A percentile compares a stretch with the other conserved stretches of the same genome.
phyloP scores from a whole-genome alignment of 441 rosid species.

The Pelargonium australe region DNA sequence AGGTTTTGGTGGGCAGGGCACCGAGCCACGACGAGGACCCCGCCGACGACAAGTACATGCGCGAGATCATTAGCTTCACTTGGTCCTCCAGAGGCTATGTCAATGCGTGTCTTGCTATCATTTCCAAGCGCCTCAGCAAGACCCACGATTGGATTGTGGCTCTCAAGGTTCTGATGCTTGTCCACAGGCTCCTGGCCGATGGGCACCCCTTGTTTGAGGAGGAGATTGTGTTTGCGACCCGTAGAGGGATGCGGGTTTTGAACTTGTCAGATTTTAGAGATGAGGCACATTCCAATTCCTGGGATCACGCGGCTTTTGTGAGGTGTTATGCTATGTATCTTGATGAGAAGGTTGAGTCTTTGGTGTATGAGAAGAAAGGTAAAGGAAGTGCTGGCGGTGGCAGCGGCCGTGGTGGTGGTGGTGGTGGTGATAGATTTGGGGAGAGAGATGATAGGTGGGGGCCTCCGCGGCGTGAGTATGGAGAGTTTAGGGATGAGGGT shows the following conservation, averaged over 20 bases:
- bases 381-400: slow-evolving; percentile 15
- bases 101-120: slow-evolving; percentile 58
- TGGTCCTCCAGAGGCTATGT: slow-evolving; percentile 76
- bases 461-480: slow-evolving; percentile 29
- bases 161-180: slow-evolving; percentile 58
- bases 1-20: no score
- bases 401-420: slow-evolving; percentile 7
- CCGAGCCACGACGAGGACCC: slow-evolving; percentile 96
- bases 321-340: slow-evolving; percentile 74
- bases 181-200: slow-evolving; percentile 71
- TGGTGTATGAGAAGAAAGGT: slow-evolving; percentile 54
- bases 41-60: slow-evolving; percentile 63
- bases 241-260: slow-evolving; percentile 76
- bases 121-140: slow-evolving; percentile 76
- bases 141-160: slow-evolving; percentile 97
- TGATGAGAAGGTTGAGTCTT: slow-evolving; percentile 75
- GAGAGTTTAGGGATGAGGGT: slow-evolving; percentile 44
- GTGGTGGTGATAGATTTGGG: slow-evolving; percentile 25
- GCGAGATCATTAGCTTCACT: slow-evolving; percentile 65
- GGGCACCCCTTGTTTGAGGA: slow-evolving; percentile 72
- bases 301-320: slow-evolving; percentile 95
- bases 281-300: slow-evolving; percentile 91
- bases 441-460: neutral
- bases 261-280: slow-evolving; percentile 86
- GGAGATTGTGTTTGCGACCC: slow-evolving; percentile 73